Conservation (phyloP, 2,329 filamentous ascomycete genomes). For the Torrubiella hemipterigena region DNA sequence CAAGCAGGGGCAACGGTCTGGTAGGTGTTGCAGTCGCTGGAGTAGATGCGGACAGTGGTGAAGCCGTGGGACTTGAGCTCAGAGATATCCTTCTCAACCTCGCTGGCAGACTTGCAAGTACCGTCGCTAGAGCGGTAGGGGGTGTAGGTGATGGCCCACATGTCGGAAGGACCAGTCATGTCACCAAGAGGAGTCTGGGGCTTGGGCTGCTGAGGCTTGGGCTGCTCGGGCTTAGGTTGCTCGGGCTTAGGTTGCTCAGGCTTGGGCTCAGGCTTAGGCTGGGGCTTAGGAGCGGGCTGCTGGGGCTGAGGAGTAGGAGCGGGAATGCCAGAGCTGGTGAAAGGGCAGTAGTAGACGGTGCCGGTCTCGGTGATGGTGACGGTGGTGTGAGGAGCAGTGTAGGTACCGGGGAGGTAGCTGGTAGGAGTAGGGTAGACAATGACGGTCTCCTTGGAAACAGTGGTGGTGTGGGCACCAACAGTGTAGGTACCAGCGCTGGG, state of each 20-base stretch:
- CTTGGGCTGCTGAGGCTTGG: constrained; percentile 9
- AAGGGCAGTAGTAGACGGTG: constrained; percentile 61
- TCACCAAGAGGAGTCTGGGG: constrained; percentile 11
- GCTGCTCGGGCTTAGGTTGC: constrained; percentile 10
- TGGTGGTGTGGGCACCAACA: constrained; percentile 56
- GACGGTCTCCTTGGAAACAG: constrained; percentile 38
- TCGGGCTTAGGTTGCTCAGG: constrained; percentile 7
- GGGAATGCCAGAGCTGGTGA: constrained; percentile 31
- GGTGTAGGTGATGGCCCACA: constrained; percentile 72
- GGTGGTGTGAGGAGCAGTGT: constrained; percentile 54
- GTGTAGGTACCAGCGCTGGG: constrained; percentile 64
- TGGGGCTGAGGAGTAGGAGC: constrained; percentile 13
- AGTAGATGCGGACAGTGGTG: constrained; percentile 69
- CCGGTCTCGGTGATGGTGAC: constrained; percentile 59
- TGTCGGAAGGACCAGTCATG: constrained; percentile 32
- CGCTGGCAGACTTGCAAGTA: constrained; percentile 50
- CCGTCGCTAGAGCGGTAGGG: constrained; percentile 49
- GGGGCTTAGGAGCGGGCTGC: constrained; percentile 14
- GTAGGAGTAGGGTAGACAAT: constrained; percentile 55
- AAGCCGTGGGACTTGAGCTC: constrained; percentile 56
- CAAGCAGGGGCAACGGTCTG: constrained; percentile 61
- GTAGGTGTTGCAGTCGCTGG: constrained; percentile 79
- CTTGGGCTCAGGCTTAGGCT: constrained; percentile 14
- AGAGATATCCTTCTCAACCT: constrained; percentile 48
- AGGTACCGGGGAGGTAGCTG: constrained; percentile 56